Percentiles rank a stretch among this genome's conserved stretches.
Evolutionary conservation across 129 eudicot species (phyloP).

Genomic region (Solidago caesia): DNA sequence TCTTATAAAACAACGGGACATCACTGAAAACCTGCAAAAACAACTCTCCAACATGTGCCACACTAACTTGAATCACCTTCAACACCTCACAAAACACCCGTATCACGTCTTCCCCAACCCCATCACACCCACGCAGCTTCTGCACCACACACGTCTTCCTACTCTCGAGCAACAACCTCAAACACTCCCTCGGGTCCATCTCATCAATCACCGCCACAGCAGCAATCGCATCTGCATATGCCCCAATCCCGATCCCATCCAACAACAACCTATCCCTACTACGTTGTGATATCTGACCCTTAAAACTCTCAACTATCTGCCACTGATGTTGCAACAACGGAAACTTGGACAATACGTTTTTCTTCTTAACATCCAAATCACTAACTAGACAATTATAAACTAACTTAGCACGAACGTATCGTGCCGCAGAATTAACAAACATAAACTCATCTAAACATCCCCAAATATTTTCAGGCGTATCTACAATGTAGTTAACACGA

Average conservation of each 20-base stretch:
- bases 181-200: slow-evolving; percentile 57
- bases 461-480: slow-evolving; percentile 95
- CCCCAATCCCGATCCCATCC: slow-evolving; percentile 53
- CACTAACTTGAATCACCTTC: slow-evolving; percentile 78
- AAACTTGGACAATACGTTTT: slow-evolving; percentile 46
- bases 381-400: slow-evolving; percentile 48
- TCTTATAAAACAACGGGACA: slow-evolving; percentile 82
- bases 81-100: slow-evolving; percentile 71
- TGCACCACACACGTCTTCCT: slow-evolving; percentile 57
- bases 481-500: slow-evolving; percentile 87
- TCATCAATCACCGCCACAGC: slow-evolving; percentile 83
- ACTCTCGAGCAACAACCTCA: slow-evolving; percentile 65
- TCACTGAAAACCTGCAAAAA: slow-evolving; percentile 86
- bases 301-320: slow-evolving; percentile 95
- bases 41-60: slow-evolving; percentile 90
- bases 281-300: slow-evolving; percentile 76
- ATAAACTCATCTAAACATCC: slow-evolving; percentile 84
- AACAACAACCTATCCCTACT: slow-evolving; percentile 70
- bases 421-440: slow-evolving; percentile 67
- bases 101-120: slow-evolving; percentile 54
- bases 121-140: slow-evolving; percentile 52
- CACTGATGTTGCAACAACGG: slow-evolving; percentile 84
- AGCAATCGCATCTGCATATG: slow-evolving; percentile 84
- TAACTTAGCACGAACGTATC: slow-evolving; percentile 71
- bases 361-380: slow-evolving; percentile 22